Evolutionary conservation across 768 basidiomycete species (phyloP), one percentile per base, ranked within the genome.

Genomic region (Tremella fuciformis): DNA sequence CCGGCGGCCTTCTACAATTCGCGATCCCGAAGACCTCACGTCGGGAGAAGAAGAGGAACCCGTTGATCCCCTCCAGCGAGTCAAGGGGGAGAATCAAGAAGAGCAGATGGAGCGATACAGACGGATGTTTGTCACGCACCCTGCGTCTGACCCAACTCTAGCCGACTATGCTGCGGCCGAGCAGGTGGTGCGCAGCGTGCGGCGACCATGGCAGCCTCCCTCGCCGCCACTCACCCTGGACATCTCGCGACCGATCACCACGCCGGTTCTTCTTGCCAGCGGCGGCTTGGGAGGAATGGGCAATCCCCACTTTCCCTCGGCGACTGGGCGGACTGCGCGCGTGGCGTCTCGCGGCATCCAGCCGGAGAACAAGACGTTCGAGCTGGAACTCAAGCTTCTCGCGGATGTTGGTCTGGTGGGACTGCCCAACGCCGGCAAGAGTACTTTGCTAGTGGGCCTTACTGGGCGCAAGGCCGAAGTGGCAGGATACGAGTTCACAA

Each of bases 321-420:
- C 64, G 21, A 64, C 72, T 24, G 29, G n/a, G 11, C 85, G 89
- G 1, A 86, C 89, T 0, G 91, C 93, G 2, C 90, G 91, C 75
- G 88, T 88, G 62, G 93, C 89, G 0, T 65, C 64, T 0, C 57
- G 60, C 40, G 75, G 75, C 3, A 41, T 56, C 9, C 52, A 65
- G 40, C 75, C 75, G 2, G 61, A 68, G 13, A 74, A 63, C 3
- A 78, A 93, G 62, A 86, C 87, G 0, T 82, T 98, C n/a, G 82
- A 85, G 18, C 81, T 99, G 13, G 94, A 96, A 75, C 86, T 99
- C 60, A 97, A 97, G 76, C 82, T 94, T 6, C 81, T 93, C 2
- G 91, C 94, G 1, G 94, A 99, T 74, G 81, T 98, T n/a, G 96
- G 91, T 0, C 80, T 99, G 18, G 92, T 99, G 1, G 96, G 96